A percentile compares a stretch with the other conserved stretches of the same genome.
Conservation (phyloP, 164 flowering plant species). For the Vitis rotundifolia region DNA sequence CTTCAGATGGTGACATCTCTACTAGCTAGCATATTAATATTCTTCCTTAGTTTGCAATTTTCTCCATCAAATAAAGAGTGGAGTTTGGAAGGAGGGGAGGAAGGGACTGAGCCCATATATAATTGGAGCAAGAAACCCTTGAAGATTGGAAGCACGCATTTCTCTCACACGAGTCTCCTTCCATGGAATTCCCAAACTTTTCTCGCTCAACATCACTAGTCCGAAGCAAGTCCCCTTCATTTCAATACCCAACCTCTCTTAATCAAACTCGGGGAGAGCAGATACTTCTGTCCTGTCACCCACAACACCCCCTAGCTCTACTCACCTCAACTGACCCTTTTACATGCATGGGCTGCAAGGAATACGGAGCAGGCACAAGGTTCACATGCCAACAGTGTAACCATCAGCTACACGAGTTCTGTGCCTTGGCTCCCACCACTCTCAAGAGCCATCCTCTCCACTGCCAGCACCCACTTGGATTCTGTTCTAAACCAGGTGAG, state of each 20-base stretch:
- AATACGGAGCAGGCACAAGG: conserved; percentile 67
- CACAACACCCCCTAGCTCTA: conserved; percentile 43
- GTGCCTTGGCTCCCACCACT: conserved; percentile 62
- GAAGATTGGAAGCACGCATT: conserved; percentile 13
- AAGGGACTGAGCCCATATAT: no score
- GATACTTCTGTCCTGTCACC: conserved; percentile 52
- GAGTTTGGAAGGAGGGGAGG: no score
- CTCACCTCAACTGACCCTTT: conserved; percentile 45
- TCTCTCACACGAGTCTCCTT: conserved; percentile 3
- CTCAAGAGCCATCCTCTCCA: conserved; percentile 66
- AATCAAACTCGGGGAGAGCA: conserved; percentile 31
- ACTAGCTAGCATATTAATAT: no score
- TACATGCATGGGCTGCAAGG: conserved; percentile 78
- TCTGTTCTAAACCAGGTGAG: conserved; percentile 46
- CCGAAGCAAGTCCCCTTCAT: conserved; percentile 3
- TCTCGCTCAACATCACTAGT: background rate
- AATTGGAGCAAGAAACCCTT: conserved; percentile 4
- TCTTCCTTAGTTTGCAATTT: no score
- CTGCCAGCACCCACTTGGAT: conserved; percentile 57
- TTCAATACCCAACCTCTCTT: conserved; percentile 41
- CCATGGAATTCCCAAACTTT: conserved; percentile 1
- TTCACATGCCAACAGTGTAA: conserved; percentile 64
- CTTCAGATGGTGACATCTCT: no score
- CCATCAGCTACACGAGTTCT: conserved; percentile 72
- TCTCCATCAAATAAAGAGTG: no score